A percentile compares a stretch with the other conserved stretches of the same genome.
Conservation (phyloP, 176 grass and related monocot species). For the Oryza australiensis region DNA sequence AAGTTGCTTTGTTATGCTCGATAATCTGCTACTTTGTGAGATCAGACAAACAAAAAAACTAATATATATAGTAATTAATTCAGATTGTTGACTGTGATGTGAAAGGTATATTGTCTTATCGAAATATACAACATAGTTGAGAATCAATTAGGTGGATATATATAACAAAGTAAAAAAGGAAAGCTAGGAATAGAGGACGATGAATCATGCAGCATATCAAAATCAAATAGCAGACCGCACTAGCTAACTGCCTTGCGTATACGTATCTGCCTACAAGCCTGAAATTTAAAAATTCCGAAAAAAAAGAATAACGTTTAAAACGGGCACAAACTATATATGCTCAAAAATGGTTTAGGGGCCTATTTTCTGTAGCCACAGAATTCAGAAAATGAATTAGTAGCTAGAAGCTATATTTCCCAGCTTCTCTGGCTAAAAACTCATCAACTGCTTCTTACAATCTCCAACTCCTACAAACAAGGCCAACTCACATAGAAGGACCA, state of each 20-base stretch:
- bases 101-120: neutral
- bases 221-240: neutral
- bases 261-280: neutral
- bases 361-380: too few species aligned
- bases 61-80: neutral
- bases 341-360: too few species aligned
- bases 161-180: too few species aligned
- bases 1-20: slow-evolving; percentile 3
- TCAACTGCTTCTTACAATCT: too few species aligned
- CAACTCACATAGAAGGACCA: neutral
- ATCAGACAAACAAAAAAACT: neutral
- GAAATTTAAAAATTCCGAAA: neutral
- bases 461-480: too few species aligned
- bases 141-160: neutral
- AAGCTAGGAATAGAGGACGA: too few species aligned
- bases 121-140: slow-evolving; percentile 17
- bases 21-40: neutral
- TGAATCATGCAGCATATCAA: slow-evolving; percentile 5
- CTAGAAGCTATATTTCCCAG: too few species aligned
- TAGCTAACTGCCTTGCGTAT: neutral
- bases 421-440: too few species aligned
- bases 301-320: neutral
- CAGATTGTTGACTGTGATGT: neutral
- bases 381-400: too few species aligned
- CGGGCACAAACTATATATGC: too few species aligned